phyloP scores from a whole-genome alignment of 768 basidiomycete genomes.

The Daedalea quercina region DNA sequence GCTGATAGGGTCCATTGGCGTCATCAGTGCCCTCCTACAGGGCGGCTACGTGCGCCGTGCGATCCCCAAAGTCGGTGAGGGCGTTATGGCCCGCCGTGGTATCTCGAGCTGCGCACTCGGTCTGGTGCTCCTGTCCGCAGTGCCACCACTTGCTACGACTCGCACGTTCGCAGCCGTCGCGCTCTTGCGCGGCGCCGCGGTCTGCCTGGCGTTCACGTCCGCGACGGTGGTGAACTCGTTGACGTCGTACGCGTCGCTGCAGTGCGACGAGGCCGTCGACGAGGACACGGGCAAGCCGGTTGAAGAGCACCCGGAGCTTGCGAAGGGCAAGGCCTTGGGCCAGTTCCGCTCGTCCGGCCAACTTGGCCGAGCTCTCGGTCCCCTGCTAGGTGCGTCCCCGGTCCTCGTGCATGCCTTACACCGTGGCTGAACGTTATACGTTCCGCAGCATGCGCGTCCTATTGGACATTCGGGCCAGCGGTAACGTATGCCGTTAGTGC shows the following conservation, averaged over 20 bases:
- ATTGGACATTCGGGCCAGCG: conserved; percentile 85
- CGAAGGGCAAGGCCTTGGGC: conserved; percentile 82
- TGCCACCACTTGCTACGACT: conserved; percentile 50
- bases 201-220: conserved; percentile 87
- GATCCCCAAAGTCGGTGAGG: conserved; percentile 69
- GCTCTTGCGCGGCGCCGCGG: conserved; percentile 62
- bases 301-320: conserved; percentile 57
- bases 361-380: conserved; percentile 88
- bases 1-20: conserved; percentile 81
- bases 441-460: conserved; percentile 68
- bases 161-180: conserved; percentile 39
- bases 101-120: conserved; percentile 65
- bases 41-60: conserved; percentile 90
- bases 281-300: conserved; percentile 47
- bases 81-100: conserved; percentile 78
- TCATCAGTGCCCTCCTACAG: conserved; percentile 85
- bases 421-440: conserved; percentile 5
- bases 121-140: conserved; percentile 61
- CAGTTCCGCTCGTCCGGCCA: conserved; percentile 90
- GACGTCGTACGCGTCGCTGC: conserved; percentile 85
- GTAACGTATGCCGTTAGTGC: conserved; percentile 65
- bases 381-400: conserved; percentile 63
- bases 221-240: conserved; percentile 94
- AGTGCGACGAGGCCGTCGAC: conserved; percentile 74
- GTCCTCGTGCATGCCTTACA: conserved; percentile 1